A percentile compares a stretch with the other conserved stretches of the same genome.
These are phyloP conservation scores for Epichloe uncinata DNA, from an alignment of 2,329 filamentous ascomycete genomes.

Conservation along the genomic window DNA sequence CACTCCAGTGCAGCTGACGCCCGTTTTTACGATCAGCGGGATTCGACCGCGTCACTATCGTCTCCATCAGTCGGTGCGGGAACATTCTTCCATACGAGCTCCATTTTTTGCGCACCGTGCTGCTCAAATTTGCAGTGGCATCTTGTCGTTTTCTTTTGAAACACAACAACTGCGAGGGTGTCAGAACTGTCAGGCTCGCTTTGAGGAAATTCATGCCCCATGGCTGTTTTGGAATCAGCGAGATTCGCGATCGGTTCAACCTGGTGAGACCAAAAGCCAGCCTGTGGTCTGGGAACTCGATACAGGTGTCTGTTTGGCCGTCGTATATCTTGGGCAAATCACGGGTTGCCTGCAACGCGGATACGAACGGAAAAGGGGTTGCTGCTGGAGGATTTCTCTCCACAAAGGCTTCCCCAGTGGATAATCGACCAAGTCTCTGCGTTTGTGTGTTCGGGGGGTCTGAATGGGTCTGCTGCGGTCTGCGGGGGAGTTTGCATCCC, in stretches of 20 bases:
- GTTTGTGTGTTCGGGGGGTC: conserved; percentile 29
- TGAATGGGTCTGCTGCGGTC: conserved; percentile 49
- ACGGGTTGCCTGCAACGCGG: conserved; percentile 35
- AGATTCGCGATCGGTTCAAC: conserved; percentile 31
- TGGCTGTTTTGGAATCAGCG: conserved; percentile 45
- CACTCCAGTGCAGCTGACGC: conserved; percentile 48
- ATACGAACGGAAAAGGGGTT: conserved; percentile 48
- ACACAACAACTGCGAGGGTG: conserved; percentile 11
- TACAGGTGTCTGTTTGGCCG: conserved; percentile 45
- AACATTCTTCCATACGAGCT: conserved; percentile 39
- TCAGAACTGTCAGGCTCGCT: conserved; percentile 30
- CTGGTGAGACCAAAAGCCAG: conserved; percentile 27
- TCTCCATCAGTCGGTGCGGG: conserved; percentile 42
- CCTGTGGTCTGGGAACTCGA: conserved; percentile 56
- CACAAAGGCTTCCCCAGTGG: conserved; percentile 48
- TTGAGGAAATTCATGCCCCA: conserved; percentile 38
- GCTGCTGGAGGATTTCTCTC: conserved; percentile 24
- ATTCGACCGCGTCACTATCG: conserved; percentile 42
- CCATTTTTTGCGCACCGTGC: conserved; percentile 15
- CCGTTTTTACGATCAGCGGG: conserved; percentile 44
- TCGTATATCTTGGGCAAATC: conserved; percentile 54
- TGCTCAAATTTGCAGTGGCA: not conserved
- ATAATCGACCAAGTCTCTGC: conserved; percentile 39
- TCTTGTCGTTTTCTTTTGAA: not conserved
- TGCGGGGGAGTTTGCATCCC: conserved; percentile 39